Conservation (phyloP, 2,329 filamentous ascomycete genomes). For the Rutstroemia sp. region DNA sequence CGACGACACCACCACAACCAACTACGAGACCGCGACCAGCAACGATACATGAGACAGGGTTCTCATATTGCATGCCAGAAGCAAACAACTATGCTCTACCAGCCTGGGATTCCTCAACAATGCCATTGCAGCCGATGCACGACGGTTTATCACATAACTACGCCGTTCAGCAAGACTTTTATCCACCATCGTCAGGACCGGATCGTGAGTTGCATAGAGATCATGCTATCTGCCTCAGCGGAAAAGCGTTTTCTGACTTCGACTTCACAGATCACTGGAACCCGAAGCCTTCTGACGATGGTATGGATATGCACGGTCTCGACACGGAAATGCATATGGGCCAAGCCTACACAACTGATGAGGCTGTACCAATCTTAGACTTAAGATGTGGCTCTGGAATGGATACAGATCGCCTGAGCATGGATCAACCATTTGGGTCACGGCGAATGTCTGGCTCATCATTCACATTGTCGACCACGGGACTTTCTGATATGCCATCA, state of each 20-base stretch:
- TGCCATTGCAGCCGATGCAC: conserved; percentile 36
- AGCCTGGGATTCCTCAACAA: conserved; percentile 49
- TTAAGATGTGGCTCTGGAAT: conserved; percentile 40
- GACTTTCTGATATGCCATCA: conserved; percentile 60
- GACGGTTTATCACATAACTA: conserved; percentile 47
- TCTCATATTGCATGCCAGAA: conserved; percentile 50
- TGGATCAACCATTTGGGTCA: conserved; percentile 46
- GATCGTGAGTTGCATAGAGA: conserved; percentile 36
- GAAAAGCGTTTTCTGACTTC: conserved; percentile 9
- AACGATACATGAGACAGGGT: conserved; percentile 51
- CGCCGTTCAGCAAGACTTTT: conserved; percentile 52
- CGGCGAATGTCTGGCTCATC: conserved; percentile 66
- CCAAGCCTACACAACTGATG: conserved; percentile 55
- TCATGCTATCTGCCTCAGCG: conserved; percentile 4
- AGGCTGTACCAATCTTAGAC: conserved; percentile 55
- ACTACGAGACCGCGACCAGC: conserved; percentile 44
- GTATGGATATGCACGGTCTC: conserved; percentile 46
- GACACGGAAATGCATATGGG: conserved; percentile 54
- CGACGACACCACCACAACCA: conserved; percentile 40
- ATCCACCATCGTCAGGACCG: conserved; percentile 42
- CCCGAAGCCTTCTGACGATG: conserved; percentile 50
- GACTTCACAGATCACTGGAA: conserved; percentile 39
- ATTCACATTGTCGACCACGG: conserved; percentile 63
- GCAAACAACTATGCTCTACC: conserved; percentile 42
- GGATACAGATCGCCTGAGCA: conserved; percentile 44